Base-by-base conservation (phyloP, 2,329 filamentous ascomycete genomes). In the Ceratocystis cacaofunesta region DNA sequence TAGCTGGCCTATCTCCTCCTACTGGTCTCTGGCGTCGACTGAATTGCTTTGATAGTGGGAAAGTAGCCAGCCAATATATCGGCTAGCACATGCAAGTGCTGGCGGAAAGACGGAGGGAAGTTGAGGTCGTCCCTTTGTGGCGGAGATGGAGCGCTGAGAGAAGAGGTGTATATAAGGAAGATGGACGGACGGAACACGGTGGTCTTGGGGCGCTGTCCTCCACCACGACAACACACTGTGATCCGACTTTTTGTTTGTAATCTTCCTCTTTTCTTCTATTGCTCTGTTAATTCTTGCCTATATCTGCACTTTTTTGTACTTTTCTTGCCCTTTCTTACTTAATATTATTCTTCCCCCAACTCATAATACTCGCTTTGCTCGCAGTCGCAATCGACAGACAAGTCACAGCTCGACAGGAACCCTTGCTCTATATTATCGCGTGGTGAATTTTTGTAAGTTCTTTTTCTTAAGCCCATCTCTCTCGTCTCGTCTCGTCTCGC, bases 61-160 rank as follows among this genome's bases (percentile, higher is more conserved):
- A 19, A 32, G 52, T 57, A 30, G 52, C 52, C n/a, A 32, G 52
- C 28, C 52, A 57, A 57, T 57, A 57, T 57, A 57, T 57, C 52
- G 52, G 28, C 30, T 62, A 12, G 10, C 10, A 43, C 60, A 43
- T 41, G 17, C 28, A 15, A n/a, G 22, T 15, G 36, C 36, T 41
- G 36, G 36, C 36, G 36, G 36, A 3, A 15, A 41, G 36, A 41
- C 3, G 36, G 36, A 41, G 36, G 36, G 36, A 41, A 41, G 36
- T 15, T 4, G 36, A 15, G 36, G 36, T 5, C 10, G 36, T 41
- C 36, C 36, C 36, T 15, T 41, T 3, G 36, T 41, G 52, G 52
- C 28, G 6, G 28, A 7, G 25, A 22, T 6, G 52, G 5, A 32
- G 52, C 3, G 19, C 10, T 5, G 25, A 57, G 52, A 57, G 52